Conservation (phyloP, 1,139 yeast species). For the Candida glucosophila region DNA sequence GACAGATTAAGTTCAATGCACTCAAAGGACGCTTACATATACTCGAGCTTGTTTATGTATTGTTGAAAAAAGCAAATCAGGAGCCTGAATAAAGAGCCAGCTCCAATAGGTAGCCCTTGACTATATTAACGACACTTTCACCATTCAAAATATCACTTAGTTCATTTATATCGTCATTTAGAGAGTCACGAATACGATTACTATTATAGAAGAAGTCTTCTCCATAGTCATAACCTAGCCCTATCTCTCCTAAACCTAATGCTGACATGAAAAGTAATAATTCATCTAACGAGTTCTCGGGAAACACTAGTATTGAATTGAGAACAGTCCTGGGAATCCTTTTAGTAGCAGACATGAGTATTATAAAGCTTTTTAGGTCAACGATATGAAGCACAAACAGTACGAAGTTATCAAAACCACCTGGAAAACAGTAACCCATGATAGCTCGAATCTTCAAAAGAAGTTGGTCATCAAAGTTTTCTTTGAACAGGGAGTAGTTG, state of each 20-base stretch:
- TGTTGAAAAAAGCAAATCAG: slow-evolving; percentile 1
- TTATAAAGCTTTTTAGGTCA: slow-evolving; percentile 21
- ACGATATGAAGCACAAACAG: slow-evolving; percentile 16
- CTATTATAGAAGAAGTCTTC: slow-evolving; percentile 17
- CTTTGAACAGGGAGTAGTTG: slow-evolving; percentile 9
- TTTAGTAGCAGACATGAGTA: slow-evolving; percentile 18
- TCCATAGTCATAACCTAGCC: slow-evolving; percentile 18
- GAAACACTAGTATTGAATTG: slow-evolving; percentile 19
- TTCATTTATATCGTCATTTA: slow-evolving; percentile 11
- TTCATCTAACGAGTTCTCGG: slow-evolving; percentile 9
- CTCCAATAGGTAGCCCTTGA: slow-evolving; percentile 19
- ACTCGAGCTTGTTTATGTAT: slow-evolving; percentile 9
- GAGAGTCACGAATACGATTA: slow-evolving; percentile 6
- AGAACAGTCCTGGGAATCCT: slow-evolving; percentile 15
- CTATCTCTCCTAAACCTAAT: slow-evolving; percentile 20
- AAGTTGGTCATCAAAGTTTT: too few species aligned
- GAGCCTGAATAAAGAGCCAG: slow-evolving; percentile 12
- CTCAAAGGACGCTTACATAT: slow-evolving; percentile 21
- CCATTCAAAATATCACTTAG: slow-evolving; percentile 14
- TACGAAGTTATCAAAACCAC: slow-evolving; percentile 11
- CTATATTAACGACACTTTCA: slow-evolving; percentile 20
- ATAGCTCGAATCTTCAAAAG: slow-evolving; percentile 7
- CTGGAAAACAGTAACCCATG: slow-evolving; percentile 18
- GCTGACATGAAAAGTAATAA: slow-evolving; percentile 16
- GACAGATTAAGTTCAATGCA: slow-evolving; percentile 19